phyloP scores from a whole-genome alignment of 1,284 basidiomycete genomes.

The Melampsora americana region DNA sequence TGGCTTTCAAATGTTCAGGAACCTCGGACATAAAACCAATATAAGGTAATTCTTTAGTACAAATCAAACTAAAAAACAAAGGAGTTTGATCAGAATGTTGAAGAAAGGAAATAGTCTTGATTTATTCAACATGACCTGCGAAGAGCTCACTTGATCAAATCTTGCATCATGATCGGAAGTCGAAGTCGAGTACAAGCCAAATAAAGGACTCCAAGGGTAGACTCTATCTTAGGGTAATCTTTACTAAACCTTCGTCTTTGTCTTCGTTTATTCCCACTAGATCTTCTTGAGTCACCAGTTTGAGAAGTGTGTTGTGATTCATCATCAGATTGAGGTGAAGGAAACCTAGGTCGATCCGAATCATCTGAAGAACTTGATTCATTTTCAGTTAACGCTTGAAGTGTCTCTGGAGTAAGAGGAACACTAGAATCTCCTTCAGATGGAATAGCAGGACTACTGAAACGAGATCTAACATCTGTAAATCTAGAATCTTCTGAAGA shows the following conservation, averaged over 20 bases:
- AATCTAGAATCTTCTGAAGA: constrained; percentile 1
- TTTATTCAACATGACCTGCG: neutral
- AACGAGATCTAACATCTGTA: neutral
- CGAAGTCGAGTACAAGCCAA: constrained; percentile 32
- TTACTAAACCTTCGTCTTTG: constrained; percentile 1
- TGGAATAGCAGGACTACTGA: neutral
- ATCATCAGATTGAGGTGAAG: neutral
- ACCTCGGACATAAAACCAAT: constrained; percentile 24
- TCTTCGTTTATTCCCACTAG: neutral
- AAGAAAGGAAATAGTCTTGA: neutral
- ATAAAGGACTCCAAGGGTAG: constrained; percentile 28
- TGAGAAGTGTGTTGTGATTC: neutral
- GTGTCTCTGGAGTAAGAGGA: constrained; percentile 25
- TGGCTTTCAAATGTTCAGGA: constrained; percentile 16
- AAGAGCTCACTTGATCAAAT: constrained; percentile 33
- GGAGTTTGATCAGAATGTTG: neutral
- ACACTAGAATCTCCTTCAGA: neutral
- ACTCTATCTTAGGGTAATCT: constrained; percentile 17
- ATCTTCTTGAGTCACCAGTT: neutral
- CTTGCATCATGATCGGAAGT: constrained; percentile 38
- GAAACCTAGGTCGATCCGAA: neutral
- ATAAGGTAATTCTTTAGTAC: constrained; percentile 33
- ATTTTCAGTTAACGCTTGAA: constrained; percentile 31
- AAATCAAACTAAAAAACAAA: constrained; percentile 10
- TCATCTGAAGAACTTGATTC: constrained; percentile 12